Evolutionary conservation across 139 green algal genomes (phyloP).

Genomic region (Diplosphaera chodatii): DNA sequence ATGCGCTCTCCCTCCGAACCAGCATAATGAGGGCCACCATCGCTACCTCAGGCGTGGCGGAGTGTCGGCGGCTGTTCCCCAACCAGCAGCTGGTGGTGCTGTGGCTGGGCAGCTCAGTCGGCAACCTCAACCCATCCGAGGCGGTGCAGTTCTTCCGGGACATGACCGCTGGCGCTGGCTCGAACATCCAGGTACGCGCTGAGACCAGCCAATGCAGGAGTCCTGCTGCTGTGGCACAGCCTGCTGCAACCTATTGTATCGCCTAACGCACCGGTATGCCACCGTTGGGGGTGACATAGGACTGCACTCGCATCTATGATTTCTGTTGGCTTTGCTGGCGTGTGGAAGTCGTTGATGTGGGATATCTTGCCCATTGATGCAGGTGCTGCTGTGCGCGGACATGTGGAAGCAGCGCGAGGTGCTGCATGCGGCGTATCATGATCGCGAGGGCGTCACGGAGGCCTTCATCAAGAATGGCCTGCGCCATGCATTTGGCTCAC

Average conservation of each 20-base stretch:
- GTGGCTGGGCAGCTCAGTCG: slow-evolving; percentile 58
- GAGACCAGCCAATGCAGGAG: no score
- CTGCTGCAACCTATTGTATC: no score
- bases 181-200: slow-evolving; percentile 8
- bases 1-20: no score
- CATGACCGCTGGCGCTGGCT: slow-evolving; percentile 13
- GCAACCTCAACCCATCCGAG: slow-evolving; percentile 42
- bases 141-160: slow-evolving; percentile 33
- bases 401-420: slow-evolving; percentile 48
- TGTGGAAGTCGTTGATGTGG: no score
- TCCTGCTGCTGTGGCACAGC: no score
- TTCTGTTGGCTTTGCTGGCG: no score
- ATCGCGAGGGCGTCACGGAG: slow-evolving; percentile 48
- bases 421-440: slow-evolving; percentile 46
- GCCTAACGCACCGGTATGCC: no score
- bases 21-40: no score
- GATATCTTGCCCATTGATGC: background rate
- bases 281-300: no score
- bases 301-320: no score
- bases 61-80: slow-evolving; percentile 14
- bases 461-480: slow-evolving; percentile 59
- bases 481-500: slow-evolving; percentile 23
- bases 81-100: slow-evolving; percentile 38
- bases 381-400: slow-evolving; percentile 40
- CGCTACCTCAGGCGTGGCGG: no score